Evolutionary conservation across 2,329 filamentous ascomycete genomes (phyloP).

Genomic region (Pseudocercospora macadamiae): DNA sequence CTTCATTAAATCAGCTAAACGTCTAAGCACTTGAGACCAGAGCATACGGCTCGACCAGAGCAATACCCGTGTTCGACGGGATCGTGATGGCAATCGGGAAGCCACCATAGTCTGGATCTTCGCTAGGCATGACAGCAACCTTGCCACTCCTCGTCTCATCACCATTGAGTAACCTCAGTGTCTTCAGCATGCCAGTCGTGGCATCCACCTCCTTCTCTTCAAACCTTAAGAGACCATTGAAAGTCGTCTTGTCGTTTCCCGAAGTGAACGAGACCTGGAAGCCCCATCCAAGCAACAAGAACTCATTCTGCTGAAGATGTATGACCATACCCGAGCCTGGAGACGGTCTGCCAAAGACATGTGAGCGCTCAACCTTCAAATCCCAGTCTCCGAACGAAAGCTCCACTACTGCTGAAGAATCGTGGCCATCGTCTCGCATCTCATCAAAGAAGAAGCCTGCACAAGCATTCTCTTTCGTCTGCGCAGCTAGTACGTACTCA

Average conservation of each 20-base stretch:
- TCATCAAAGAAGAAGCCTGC: conserved; percentile 52
- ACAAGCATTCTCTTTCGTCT: conserved; percentile 37
- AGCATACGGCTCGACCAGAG: conserved; percentile 47
- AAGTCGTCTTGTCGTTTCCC: conserved; percentile 39
- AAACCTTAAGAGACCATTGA: conserved; percentile 49
- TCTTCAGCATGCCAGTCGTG: conserved; percentile 34
- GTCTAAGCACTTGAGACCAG: no score
- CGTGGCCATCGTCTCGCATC: conserved; percentile 33
- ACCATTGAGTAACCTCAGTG: conserved; percentile 45
- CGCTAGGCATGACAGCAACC: conserved; percentile 59
- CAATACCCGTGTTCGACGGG: conserved; percentile 55
- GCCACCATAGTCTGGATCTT: conserved; percentile 59
- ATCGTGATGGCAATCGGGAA: conserved; percentile 61
- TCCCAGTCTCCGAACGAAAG: conserved; percentile 41
- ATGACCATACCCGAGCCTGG: conserved; percentile 50
- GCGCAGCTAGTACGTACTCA: conserved; percentile 45
- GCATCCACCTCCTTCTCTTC: conserved; percentile 45
- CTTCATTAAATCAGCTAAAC: no score
- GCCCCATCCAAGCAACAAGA: conserved; percentile 51
- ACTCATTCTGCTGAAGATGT: conserved; percentile 42
- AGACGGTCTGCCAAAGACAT: conserved; percentile 50
- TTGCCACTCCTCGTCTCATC: conserved; percentile 54
- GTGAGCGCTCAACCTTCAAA: conserved; percentile 47
- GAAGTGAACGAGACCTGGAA: conserved; percentile 45
- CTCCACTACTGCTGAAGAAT: conserved; percentile 36